Evolutionary conservation across 2,329 filamentous ascomycete species (phyloP), one percentile per base, ranked within the genome.

Genomic region (Aspergillus chevalieri): DNA sequence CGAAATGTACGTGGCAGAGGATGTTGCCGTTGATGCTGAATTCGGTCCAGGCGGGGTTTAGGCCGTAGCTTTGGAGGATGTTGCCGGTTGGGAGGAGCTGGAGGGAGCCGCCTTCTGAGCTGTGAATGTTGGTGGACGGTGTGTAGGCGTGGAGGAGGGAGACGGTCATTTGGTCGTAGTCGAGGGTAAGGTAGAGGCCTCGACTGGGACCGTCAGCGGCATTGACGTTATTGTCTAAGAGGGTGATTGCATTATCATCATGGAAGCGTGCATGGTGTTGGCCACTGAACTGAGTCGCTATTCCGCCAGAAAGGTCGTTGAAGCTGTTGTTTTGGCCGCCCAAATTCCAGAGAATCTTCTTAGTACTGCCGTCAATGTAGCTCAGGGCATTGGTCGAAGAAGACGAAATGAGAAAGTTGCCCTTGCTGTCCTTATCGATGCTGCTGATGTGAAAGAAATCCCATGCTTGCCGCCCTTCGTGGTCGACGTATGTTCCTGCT

Each of bases 391-490:
- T 55, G 28, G 56, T 48, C 22, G 62, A 69, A 17, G 75, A 70
- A 0, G 68, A 64, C 0, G 73, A 77, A 41, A 78, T 59, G 3
- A 74, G 60, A 41, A 70, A 74, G 48, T 74, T 71, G 9, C 72
- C 76, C 1, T 69, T 63, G 3, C 58, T 53, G 53, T 78, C 74
- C 61, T 79, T 78, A 58, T 76, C 74, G 49, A 79, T 66, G 41
- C 74, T 76, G 61, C 78, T 80, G 60, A 81, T 74, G 59, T 80
- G 78, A 64, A 80, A 79, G 61, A 75, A 80, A 56, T 81, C 78
- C 68, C 73, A 80, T 3, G 47, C 45, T 48, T 55, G 17, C n/a
- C 39, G 52, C 8, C 53, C 52, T 15, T 61, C 59, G 14, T 51
- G 48, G 4, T 60, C 56, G 26, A 30, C 4, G 4, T 30, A 30